Evolutionary conservation across 441 rosid genomes (phyloP).

Genomic region (Melastoma candidum): DNA sequence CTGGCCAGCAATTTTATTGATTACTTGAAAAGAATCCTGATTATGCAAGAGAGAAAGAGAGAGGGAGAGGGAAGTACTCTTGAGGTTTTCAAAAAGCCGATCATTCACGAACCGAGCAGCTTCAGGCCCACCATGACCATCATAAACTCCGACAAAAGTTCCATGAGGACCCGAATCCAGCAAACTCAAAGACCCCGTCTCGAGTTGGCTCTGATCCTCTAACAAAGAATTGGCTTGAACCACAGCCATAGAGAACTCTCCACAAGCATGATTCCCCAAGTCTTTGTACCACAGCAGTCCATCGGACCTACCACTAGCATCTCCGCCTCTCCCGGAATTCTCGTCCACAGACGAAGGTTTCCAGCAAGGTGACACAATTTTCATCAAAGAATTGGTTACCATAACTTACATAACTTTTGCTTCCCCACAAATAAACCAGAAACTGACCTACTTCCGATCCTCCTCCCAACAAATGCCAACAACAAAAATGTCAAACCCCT

Average conservation of each 20-base stretch:
- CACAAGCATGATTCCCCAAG: slow-evolving; percentile 48
- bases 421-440: slow-evolving; percentile 64
- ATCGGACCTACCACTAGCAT: slow-evolving; percentile 46
- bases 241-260: slow-evolving; percentile 93
- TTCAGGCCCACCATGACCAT: slow-evolving; percentile 97
- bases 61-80: slow-evolving; percentile 35
- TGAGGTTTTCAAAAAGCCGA: slow-evolving; percentile 50
- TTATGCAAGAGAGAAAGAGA: too few relatives aligned
- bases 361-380: slow-evolving; percentile 80
- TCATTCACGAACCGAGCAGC: slow-evolving; percentile 71
- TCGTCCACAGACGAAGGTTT: slow-evolving; percentile 68
- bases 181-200: slow-evolving; percentile 71
- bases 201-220: slow-evolving; percentile 89
- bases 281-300: slow-evolving; percentile 88
- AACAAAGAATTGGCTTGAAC: slow-evolving; percentile 70
- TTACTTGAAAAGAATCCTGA: too few relatives aligned
- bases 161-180: slow-evolving; percentile 69
- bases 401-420: slow-evolving; percentile 48
- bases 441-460: slow-evolving; percentile 35
- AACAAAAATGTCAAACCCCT: slow-evolving; percentile 22
- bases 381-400: slow-evolving; percentile 64
- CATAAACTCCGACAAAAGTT: slow-evolving; percentile 88
- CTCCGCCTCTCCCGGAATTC: slow-evolving; percentile 43
- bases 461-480: slow-evolving; percentile 20
- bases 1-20: too few relatives aligned